These are phyloP conservation scores for Paratinospora sagittata DNA, from an alignment of 164 flowering plant genomes.

Conservation along the genomic window DNA sequence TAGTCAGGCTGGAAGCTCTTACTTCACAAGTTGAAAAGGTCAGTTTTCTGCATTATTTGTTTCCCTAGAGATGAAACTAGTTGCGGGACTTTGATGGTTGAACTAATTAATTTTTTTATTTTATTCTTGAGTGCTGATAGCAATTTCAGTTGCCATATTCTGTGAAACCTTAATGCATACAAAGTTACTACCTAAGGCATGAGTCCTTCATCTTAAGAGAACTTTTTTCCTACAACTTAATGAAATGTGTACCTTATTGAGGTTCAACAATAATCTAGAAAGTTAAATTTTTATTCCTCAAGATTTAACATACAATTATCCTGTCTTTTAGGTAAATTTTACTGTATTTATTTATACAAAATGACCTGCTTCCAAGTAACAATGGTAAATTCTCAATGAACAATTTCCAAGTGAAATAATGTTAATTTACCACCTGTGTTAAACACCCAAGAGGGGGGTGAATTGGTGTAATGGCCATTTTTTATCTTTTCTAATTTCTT, in stretches of 20 bases:
- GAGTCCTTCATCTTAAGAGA: not conserved
- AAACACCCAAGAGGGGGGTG: no score
- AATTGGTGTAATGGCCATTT: no score
- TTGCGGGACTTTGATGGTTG: not conserved
- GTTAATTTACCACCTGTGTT: no score
- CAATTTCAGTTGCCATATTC: not conserved
- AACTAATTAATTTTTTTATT: not conserved
- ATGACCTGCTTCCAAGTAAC: no score
- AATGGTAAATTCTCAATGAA: no score
- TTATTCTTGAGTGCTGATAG: slow-evolving; percentile 1
- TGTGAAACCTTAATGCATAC: not conserved
- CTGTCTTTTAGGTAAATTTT: no score
- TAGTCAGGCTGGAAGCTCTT: slow-evolving; percentile 30
- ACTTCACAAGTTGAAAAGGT: slow-evolving; percentile 54
- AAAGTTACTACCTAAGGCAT: not conserved
- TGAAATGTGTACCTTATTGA: not conserved
- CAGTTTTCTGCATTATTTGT: slow-evolving; percentile 5
- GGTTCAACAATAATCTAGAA: not conserved
- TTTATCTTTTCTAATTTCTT: no score
- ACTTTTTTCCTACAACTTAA: not conserved
- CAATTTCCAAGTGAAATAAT: not conserved
- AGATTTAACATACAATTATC: slow-evolving; percentile 1
- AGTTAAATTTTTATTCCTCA: not conserved
- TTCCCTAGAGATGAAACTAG: not conserved
- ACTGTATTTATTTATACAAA: no score